phyloP scores from a whole-genome alignment of 805 yeast genomes.

The Lipomyces yamadae region DNA sequence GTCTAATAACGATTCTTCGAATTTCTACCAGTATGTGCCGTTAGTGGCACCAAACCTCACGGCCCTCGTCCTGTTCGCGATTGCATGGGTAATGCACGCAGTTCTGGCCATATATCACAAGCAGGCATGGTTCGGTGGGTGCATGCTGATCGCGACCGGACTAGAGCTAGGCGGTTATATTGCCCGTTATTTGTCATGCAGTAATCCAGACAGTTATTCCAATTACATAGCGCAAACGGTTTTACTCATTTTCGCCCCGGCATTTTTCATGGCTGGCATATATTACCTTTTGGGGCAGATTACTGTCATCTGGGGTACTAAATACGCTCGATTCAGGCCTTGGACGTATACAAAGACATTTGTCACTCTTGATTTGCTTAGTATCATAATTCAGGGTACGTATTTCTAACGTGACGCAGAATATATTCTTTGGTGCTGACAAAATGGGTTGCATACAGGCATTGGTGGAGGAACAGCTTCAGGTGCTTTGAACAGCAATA shows the following conservation, averaged over 20 bases:
- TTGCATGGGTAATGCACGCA: constrained; percentile 53
- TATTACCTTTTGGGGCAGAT: constrained; percentile 73
- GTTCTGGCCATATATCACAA: constrained; percentile 52
- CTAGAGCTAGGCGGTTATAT: constrained; percentile 69
- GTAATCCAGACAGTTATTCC: constrained; percentile 43
- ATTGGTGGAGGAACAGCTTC: constrained; percentile 77
- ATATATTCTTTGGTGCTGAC: not conserved
- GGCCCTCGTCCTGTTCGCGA: constrained; percentile 59
- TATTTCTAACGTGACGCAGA: not conserved
- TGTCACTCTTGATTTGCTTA: constrained; percentile 65
- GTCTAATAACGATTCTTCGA: not conserved
- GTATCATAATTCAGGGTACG: constrained; percentile 61
- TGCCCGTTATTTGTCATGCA: constrained; percentile 58
- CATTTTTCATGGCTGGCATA: constrained; percentile 82
- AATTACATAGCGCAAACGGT: constrained; percentile 67
- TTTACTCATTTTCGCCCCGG: constrained; percentile 77
- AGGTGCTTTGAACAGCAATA: constrained; percentile 45
- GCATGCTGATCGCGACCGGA: constrained; percentile 59
- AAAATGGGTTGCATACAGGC: not conserved
- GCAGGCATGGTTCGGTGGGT: constrained; percentile 69
- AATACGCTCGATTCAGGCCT: constrained; percentile 56
- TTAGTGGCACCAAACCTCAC: constrained; percentile 62
- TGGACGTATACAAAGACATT: constrained; percentile 67
- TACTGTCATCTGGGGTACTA: constrained; percentile 62
- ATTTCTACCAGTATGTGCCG: constrained; percentile 48